These are phyloP conservation scores for Sonneratia alba DNA, from an alignment of 345 rosid genomes.

Conservation along the genomic window DNA sequence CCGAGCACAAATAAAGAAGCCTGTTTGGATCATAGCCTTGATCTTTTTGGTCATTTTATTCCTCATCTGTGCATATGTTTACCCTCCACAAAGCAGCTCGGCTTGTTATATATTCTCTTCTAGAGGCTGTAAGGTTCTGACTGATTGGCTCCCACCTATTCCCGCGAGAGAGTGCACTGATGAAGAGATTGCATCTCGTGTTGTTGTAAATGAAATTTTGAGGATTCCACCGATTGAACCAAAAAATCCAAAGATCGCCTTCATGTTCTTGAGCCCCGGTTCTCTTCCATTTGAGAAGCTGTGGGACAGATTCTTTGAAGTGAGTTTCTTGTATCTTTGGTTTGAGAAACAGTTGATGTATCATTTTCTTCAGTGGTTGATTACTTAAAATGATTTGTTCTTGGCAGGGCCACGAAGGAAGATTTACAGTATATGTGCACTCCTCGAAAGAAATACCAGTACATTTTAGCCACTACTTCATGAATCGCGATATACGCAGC, in stretches of 20 bases:
- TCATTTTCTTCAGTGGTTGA: neutral
- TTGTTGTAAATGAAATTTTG: conserved; percentile 65
- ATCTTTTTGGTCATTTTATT: conserved; percentile 67
- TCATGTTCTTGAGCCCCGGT: conserved; percentile 84
- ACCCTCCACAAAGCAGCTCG: conserved; percentile 62
- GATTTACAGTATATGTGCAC: conserved; percentile 69
- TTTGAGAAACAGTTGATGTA: neutral
- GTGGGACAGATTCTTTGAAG: conserved; percentile 85
- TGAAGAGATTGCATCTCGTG: conserved; percentile 67
- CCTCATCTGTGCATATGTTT: conserved; percentile 56
- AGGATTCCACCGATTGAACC: conserved; percentile 34
- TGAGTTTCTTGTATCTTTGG: conserved; percentile 15
- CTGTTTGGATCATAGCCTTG: conserved; percentile 67
- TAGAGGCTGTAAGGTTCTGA: conserved; percentile 70
- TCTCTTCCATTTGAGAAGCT: conserved; percentile 86
- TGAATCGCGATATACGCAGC: conserved; percentile 62
- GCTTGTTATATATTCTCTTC: conserved; percentile 86
- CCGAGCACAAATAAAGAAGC: conserved; percentile 64
- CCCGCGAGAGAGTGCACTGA: conserved; percentile 71
- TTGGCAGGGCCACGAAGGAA: conserved; percentile 70
- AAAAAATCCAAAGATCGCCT: conserved; percentile 68
- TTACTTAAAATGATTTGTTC: conserved; percentile 1
- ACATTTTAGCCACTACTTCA: conserved; percentile 65
- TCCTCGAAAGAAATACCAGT: conserved; percentile 64
- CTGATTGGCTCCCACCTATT: conserved; percentile 87